Percentiles rank a stretch among this genome's conserved stretches.
phyloP scores from a whole-genome alignment of 208 protist genomes.

The Perkinsela sp. region DNA sequence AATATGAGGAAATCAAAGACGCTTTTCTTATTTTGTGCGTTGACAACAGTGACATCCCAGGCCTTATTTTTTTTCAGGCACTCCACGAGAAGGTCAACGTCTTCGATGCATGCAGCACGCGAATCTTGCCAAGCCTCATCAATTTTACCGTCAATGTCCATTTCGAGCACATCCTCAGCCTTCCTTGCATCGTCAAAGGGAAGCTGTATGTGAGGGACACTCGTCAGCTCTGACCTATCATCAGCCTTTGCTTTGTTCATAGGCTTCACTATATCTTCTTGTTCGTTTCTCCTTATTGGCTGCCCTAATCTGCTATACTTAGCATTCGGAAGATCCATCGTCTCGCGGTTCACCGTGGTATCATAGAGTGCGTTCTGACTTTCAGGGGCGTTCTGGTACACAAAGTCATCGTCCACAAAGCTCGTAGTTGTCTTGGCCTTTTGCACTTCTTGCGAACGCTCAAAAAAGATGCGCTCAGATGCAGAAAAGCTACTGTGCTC shows the following conservation, averaged over 20 bases:
- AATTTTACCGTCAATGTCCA: slow-evolving; percentile 56
- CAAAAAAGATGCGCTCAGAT: neutral
- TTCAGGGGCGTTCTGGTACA: neutral
- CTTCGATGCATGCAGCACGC: slow-evolving; percentile 25
- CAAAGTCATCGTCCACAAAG: neutral
- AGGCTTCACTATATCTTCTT: neutral
- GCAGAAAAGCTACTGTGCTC: neutral
- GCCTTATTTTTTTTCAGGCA: slow-evolving; percentile 33
- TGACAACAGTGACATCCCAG: slow-evolving; percentile 45
- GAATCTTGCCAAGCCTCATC: slow-evolving; percentile 53
- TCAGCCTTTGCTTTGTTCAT: neutral
- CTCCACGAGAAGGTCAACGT: slow-evolving; percentile 29
- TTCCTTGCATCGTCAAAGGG: slow-evolving; percentile 55
- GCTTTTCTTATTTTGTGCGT: slow-evolving; percentile 36
- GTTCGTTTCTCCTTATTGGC: neutral
- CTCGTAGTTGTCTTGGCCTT: neutral
- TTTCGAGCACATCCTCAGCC: slow-evolving; percentile 44
- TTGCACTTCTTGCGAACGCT: neutral
- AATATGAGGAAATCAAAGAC: slow-evolving; percentile 66
- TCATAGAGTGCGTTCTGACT: neutral
- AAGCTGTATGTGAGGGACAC: slow-evolving; percentile 7
- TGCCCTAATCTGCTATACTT: neutral
- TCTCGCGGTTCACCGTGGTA: neutral
- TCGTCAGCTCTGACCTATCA: neutral
- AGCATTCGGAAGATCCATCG: neutral